Base-by-base conservation (phyloP, 2,329 filamentous ascomycete genomes). In the Trichoderma citrinoviride region DNA sequence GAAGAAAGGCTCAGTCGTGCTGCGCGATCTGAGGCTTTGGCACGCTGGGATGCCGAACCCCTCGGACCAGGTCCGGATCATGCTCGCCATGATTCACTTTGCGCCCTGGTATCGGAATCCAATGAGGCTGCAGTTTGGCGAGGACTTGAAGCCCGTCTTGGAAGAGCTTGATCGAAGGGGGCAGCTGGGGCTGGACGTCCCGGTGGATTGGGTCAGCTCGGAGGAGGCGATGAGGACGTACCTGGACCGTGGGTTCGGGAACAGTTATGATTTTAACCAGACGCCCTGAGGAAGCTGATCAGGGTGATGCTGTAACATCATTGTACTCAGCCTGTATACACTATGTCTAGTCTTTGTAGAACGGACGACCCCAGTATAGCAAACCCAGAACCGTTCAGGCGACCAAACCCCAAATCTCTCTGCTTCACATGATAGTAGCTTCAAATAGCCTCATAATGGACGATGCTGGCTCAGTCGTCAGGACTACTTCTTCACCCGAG, bases 31-130 rank as follows among this genome's bases (percentile, higher is more conserved):
- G 61, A 76, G 86, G 25, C 79, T 87, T 5, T 89, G 86, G 86
- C 86, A 89, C 71, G 85, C 84, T 0, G 86, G 86, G 0, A 86
- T 87, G 82, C 85, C 85, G 1, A 88, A 89, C 68, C 70, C 73
- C 47, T 82, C 81, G 1, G 72, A 78, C 5, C 74, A 80, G 7
- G 78, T 82, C 17, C 74, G 85, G 27, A 79, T 87, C 19, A 87
- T 87, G 85, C 73, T 87, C n/a, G 84, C 83, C 40, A 80, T 85
- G 77, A 84, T 86, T 47, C 83, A 85, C 71, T 87, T 87, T 69
- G 83, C 84, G 0, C 79, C 79, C 0, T 85, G 83, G 83, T 85
- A 86, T 56, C 72, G 80, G 1, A 88, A 87, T 68, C 73, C 74
- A 2, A 88, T 88, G 85, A 74, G 75, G 40, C 73, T 88, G 19